A percentile compares a stretch with the other conserved stretches of the same genome.
Evolutionary conservation across 2,329 filamentous ascomycete genomes (phyloP).

Genomic region (Pseudogymnoascus sp.): DNA sequence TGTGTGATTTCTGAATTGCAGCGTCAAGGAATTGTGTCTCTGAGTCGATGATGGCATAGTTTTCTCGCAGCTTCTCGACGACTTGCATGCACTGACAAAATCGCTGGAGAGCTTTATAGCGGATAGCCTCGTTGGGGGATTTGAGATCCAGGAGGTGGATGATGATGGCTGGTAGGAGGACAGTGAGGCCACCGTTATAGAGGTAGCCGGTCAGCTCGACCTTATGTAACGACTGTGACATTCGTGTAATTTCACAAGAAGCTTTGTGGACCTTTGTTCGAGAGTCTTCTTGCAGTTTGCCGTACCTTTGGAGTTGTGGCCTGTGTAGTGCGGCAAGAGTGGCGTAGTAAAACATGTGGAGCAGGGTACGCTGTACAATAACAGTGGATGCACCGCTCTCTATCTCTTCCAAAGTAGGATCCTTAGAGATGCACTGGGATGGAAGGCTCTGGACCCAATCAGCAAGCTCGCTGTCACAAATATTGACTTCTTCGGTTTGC

Average conservation of each 20-base stretch:
- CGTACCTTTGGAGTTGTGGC: slow-evolving; percentile 41
- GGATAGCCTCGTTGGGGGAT: slow-evolving; percentile 64
- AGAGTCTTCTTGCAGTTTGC: slow-evolving; percentile 60
- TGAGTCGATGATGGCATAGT: slow-evolving; percentile 84
- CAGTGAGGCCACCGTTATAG: slow-evolving; percentile 80
- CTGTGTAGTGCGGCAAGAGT: slow-evolving; percentile 82
- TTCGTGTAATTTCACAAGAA: slow-evolving; percentile 74
- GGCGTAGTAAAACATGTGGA: slow-evolving; percentile 88
- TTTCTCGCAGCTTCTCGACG: slow-evolving; percentile 75
- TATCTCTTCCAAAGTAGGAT: slow-evolving; percentile 48
- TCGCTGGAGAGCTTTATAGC: slow-evolving; percentile 65
- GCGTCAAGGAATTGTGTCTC: slow-evolving; percentile 83
- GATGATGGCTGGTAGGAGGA: slow-evolving; percentile 81
- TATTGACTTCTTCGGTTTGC: slow-evolving; percentile 67
- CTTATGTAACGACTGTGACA: slow-evolving; percentile 68
- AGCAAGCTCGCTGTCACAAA: slow-evolving; percentile 70
- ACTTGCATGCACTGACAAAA: slow-evolving; percentile 89
- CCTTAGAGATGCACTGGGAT: slow-evolving; percentile 61
- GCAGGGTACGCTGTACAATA: slow-evolving; percentile 66
- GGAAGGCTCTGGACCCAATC: slow-evolving; percentile 69
- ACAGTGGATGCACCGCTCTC: slow-evolving; percentile 51
- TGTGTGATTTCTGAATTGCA: slow-evolving; percentile 75
- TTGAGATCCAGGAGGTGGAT: slow-evolving; percentile 88
- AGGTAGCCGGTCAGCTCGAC: slow-evolving; percentile 70
- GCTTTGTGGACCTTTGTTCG: slow-evolving; percentile 73